Conservation (phyloP, 1,139 yeast genomes). For the Pichia sp. region DNA sequence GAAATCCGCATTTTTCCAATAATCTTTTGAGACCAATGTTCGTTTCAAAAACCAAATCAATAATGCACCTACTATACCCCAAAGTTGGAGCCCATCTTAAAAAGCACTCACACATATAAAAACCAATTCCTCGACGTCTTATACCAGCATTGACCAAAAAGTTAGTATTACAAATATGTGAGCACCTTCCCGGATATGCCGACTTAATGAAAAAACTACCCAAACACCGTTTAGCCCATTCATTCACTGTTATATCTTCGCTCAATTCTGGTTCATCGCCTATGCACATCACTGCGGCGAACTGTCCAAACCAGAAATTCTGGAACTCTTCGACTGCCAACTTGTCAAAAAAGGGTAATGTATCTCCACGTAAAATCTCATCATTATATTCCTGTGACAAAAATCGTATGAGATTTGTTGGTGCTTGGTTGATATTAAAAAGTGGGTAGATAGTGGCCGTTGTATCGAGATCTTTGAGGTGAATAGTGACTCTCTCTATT, state of each 20-base stretch:
- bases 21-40: slow-evolving; percentile 78
- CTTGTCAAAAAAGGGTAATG: slow-evolving; percentile 79
- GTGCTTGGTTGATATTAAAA: slow-evolving; percentile 56
- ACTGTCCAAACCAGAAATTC: slow-evolving; percentile 81
- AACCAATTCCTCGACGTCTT: slow-evolving; percentile 89
- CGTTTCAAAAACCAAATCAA: slow-evolving; percentile 84
- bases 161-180: slow-evolving; percentile 89
- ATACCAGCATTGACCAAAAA: slow-evolving; percentile 89
- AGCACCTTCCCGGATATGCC: slow-evolving; percentile 86
- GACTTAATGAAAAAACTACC: slow-evolving; percentile 84
- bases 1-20: slow-evolving; percentile 75
- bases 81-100: slow-evolving; percentile 87
- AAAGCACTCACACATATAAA: slow-evolving; percentile 75
- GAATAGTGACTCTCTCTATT: slow-evolving; percentile 48
- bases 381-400: slow-evolving; percentile 88
- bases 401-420: slow-evolving; percentile 73
- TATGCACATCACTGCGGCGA: slow-evolving; percentile 81
- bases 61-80: slow-evolving; percentile 80
- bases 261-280: slow-evolving; percentile 64
- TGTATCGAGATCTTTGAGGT: slow-evolving; percentile 83
- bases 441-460: slow-evolving; percentile 91
- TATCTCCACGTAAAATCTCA: slow-evolving; percentile 87
- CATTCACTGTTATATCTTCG: slow-evolving; percentile 41
- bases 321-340: slow-evolving; percentile 69
- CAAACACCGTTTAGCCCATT: slow-evolving; percentile 87